A percentile compares a stretch with the other conserved stretches of the same genome.
These are phyloP conservation scores for Tylopilus vinaceipallidus DNA, from an alignment of 768 basidiomycete species.

Conservation along the genomic window DNA sequence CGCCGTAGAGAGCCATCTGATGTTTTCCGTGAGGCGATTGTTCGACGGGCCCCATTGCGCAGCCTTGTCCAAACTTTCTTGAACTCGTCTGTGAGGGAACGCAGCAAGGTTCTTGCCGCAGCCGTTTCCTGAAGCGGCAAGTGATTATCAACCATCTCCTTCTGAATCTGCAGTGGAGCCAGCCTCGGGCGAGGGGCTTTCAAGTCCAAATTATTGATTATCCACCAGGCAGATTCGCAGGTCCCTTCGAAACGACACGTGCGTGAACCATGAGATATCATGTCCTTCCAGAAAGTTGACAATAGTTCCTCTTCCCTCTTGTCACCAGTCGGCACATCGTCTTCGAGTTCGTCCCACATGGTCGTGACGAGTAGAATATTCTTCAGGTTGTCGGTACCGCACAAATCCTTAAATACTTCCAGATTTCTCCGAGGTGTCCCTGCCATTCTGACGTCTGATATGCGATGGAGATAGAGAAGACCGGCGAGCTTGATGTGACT, in stretches of 20 bases:
- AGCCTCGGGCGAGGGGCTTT: not conserved
- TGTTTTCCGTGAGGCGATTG: not conserved
- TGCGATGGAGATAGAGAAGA: slow-evolving; percentile 12
- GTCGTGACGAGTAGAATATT: slow-evolving; percentile 19
- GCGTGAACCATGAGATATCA: slow-evolving; percentile 10
- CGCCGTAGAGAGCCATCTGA: not conserved
- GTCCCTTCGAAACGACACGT: slow-evolving; percentile 11
- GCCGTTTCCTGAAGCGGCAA: slow-evolving; percentile 11
- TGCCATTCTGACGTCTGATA: slow-evolving; percentile 8
- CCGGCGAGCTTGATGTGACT: slow-evolving; percentile 9
- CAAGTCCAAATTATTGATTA: not conserved
- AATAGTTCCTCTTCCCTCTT: slow-evolving; percentile 14
- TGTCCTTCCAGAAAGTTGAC: slow-evolving; percentile 11
- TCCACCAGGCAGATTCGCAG: no score
- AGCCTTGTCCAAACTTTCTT: slow-evolving; percentile 7
- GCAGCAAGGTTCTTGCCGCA: slow-evolving; percentile 13
- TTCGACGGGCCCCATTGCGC: not conserved
- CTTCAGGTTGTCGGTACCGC: slow-evolving; percentile 9
- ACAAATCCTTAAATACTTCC: slow-evolving; percentile 5
- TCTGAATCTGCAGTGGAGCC: slow-evolving; percentile 10
- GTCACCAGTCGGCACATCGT: not conserved
- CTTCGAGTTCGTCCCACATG: slow-evolving; percentile 13
- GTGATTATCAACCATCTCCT: slow-evolving; percentile 22
- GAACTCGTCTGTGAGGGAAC: slow-evolving; percentile 3
- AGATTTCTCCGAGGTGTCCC: slow-evolving; percentile 11